Evolutionary conservation across 331 rosid genomes (phyloP).

Genomic region (Quercus tomentella): DNA sequence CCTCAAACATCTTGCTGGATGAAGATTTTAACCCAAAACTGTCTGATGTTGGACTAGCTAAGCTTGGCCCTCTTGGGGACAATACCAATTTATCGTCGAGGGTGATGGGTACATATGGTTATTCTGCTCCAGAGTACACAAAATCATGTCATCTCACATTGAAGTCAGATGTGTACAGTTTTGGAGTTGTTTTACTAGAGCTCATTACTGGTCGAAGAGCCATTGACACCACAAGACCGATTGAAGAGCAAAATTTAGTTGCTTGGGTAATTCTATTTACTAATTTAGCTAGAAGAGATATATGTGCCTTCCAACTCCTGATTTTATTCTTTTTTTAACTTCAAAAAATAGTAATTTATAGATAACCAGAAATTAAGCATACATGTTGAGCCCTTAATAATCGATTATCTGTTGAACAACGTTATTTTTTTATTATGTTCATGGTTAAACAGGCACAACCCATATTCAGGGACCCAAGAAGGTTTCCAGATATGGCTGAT

Average conservation of each 20-base stretch:
- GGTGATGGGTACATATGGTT: conserved; percentile 82
- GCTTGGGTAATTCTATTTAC: conserved; percentile 55
- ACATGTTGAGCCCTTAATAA: not conserved
- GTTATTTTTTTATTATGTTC: not conserved
- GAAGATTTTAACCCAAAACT: conserved; percentile 60
- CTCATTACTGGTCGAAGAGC: conserved; percentile 82
- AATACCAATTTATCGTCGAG: conserved; percentile 55
- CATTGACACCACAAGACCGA: conserved; percentile 62
- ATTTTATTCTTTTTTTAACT: not conserved
- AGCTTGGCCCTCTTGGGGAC: conserved; percentile 53
- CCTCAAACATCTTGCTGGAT: conserved; percentile 74
- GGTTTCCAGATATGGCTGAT: conserved; percentile 72
- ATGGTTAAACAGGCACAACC: conserved; percentile 70
- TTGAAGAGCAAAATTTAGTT: conserved; percentile 79
- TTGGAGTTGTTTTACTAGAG: conserved; percentile 81
- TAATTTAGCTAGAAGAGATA: not conserved
- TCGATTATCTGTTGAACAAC: not conserved
- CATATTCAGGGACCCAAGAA: conserved; percentile 66
- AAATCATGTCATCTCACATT: conserved; percentile 61
- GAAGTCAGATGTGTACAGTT: conserved; percentile 84
- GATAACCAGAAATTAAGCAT: not conserved
- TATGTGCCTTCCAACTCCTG: not conserved
- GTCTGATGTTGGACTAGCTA: conserved; percentile 75
- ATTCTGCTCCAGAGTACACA: conserved; percentile 79
- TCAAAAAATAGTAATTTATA: not conserved